phyloP scores from a whole-genome alignment of 352 stramenopile genomes.

The Globisporangium emineosum region DNA sequence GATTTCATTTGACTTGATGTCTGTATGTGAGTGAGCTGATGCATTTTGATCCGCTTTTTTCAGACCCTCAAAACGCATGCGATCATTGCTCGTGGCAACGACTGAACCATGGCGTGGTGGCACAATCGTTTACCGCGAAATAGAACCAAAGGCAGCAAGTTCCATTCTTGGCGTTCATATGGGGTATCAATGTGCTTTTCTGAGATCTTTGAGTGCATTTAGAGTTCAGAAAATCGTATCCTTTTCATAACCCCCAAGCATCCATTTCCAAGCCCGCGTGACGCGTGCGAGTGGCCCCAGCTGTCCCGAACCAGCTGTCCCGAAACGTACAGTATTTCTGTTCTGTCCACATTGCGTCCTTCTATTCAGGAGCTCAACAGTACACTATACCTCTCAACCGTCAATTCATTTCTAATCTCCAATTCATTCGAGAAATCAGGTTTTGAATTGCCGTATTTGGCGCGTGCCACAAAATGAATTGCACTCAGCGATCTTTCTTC shows the following conservation, averaged over 20 bases:
- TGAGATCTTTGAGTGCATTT: too few species aligned
- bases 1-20: not conserved
- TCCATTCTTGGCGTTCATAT: too few species aligned
- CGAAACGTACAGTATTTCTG: not conserved
- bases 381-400: too few species aligned
- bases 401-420: not conserved
- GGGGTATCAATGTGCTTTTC: too few species aligned
- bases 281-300: not conserved
- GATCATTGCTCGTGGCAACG: not conserved
- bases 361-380: not conserved
- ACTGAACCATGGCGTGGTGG: not conserved
- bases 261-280: too few species aligned
- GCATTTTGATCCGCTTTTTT: not conserved
- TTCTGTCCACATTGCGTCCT: not conserved
- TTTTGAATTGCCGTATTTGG: constrained; percentile 6
- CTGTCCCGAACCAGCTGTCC: not conserved
- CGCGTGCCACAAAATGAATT: not conserved
- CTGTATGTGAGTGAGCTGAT: not conserved
- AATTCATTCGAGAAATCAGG: constrained; percentile 2
- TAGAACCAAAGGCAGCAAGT: too few species aligned
- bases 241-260: too few species aligned
- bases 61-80: not conserved
- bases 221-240: not conserved
- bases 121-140: not conserved
- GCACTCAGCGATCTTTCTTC: constrained; percentile 3